A percentile compares a stretch with the other conserved stretches of the same genome.
Evolutionary conservation across 163 green algal species (phyloP).

Genomic region (Chlorella variabilis): DNA sequence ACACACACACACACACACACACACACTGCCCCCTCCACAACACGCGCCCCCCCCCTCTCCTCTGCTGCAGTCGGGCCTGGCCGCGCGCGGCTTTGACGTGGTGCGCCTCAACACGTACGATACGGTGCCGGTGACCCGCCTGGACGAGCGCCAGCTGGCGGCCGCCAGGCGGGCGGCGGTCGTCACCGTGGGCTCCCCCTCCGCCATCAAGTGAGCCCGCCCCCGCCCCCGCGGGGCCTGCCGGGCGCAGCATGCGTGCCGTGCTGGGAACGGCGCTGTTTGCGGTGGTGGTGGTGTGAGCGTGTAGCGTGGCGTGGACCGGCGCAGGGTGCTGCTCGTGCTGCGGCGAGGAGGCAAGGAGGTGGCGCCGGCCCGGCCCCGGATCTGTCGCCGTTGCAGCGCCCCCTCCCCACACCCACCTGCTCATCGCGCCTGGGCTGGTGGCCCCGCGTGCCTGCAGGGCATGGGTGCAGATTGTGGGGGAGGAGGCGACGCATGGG

Average conservation of each 20-base stretch:
- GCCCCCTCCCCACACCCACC: too few relatives aligned
- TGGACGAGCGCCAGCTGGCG: conserved; percentile 59
- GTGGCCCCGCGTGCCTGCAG: too few relatives aligned
- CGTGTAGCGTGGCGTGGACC: too few relatives aligned
- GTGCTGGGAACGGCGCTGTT: too few relatives aligned
- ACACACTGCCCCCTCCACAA: not conserved
- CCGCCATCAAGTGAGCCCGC: conserved; percentile 76
- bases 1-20: too few relatives aligned
- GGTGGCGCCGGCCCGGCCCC: too few relatives aligned
- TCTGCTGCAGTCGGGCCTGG: conserved; percentile 71
- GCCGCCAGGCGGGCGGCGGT: conserved; percentile 69
- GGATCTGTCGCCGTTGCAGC: too few relatives aligned
- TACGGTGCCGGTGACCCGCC: conserved; percentile 65
- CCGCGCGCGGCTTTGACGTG: conserved; percentile 77
- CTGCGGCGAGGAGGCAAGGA: too few relatives aligned
- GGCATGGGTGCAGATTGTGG: conserved; percentile 82
- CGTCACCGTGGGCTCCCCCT: conserved; percentile 89
- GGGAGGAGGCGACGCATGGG: conserved; percentile 44
- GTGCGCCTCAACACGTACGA: conserved; percentile 91
- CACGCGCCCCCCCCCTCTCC: not conserved
- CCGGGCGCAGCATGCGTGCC: not conserved
- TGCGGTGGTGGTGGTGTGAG: too few relatives aligned
- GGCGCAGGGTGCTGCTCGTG: too few relatives aligned
- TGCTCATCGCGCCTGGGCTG: too few relatives aligned
- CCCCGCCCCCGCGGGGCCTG: too few relatives aligned